phyloP scores from a whole-genome alignment of 805 yeast genomes.

The Kodamaea nitidulidarum region DNA sequence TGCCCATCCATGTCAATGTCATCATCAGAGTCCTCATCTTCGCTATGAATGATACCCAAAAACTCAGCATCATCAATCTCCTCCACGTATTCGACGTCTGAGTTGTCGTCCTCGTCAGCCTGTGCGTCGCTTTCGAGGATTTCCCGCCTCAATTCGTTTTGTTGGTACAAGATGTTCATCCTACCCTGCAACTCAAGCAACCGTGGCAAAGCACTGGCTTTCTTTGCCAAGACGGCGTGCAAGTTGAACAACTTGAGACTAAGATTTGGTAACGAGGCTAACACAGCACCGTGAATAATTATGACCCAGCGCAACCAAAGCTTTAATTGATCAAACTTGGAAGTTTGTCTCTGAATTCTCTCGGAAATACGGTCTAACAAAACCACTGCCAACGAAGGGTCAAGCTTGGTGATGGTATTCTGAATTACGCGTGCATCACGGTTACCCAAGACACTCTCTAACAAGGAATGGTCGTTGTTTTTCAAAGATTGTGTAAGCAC shows the following conservation, averaged over 20 bases:
- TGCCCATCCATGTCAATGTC: conserved; percentile 14
- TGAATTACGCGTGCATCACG: conserved; percentile 48
- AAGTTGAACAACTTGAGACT: conserved; percentile 40
- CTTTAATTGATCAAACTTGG: conserved; percentile 46
- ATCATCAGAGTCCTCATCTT: conserved; percentile 10
- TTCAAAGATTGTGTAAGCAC: conserved; percentile 85
- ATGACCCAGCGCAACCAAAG: conserved; percentile 57
- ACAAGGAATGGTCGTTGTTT: conserved; percentile 78
- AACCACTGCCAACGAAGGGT: conserved; percentile 45
- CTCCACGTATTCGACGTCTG: conserved; percentile 68
- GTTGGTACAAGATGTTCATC: conserved; percentile 44
- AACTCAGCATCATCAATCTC: conserved; percentile 53
- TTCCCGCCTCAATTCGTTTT: conserved; percentile 39
- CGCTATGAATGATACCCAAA: conserved; percentile 16
- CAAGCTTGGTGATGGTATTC: conserved; percentile 47
- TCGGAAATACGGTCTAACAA: conserved; percentile 52
- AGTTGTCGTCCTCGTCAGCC: conserved; percentile 34
- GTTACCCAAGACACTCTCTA: conserved; percentile 74
- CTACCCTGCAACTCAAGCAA: conserved; percentile 50
- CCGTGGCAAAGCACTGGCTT: conserved; percentile 46
- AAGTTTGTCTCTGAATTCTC: conserved; percentile 47
- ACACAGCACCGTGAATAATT: conserved; percentile 50
- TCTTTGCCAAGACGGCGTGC: conserved; percentile 45
- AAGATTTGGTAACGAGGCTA: conserved; percentile 45
- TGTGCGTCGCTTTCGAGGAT: conserved; percentile 26